Conservation (phyloP, 805 yeast species). For the Yarrowia hollandica region DNA sequence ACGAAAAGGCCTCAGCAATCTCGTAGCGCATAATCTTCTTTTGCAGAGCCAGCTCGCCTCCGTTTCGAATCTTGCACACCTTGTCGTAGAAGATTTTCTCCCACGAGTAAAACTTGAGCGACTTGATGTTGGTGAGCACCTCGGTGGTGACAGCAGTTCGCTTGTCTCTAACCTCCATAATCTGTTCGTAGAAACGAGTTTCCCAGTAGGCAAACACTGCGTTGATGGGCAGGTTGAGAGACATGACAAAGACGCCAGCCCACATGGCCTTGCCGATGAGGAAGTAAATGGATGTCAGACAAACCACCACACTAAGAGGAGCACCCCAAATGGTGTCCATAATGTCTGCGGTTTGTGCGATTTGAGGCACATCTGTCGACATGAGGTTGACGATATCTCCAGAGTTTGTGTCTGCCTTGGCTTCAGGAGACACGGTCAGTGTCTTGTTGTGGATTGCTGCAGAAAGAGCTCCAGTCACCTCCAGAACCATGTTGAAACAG, state of each 20-base stretch:
- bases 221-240: conserved; percentile 77
- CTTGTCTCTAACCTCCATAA: conserved; percentile 87
- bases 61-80: conserved; percentile 79
- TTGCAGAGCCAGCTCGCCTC: conserved; percentile 76
- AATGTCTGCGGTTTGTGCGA: conserved; percentile 78
- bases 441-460: conserved; percentile 72
- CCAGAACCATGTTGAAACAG: conserved; percentile 75
- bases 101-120: conserved; percentile 94
- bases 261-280: conserved; percentile 88
- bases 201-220: conserved; percentile 59
- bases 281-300: conserved; percentile 69
- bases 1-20: conserved; percentile 70
- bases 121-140: conserved; percentile 83
- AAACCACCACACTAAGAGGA: conserved; percentile 80
- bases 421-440: conserved; percentile 62
- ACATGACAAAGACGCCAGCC: conserved; percentile 81
- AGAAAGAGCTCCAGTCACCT: conserved; percentile 55
- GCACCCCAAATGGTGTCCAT: conserved; percentile 88
- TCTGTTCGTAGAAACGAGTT: conserved; percentile 51
- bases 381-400: conserved; percentile 93
- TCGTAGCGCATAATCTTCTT: conserved; percentile 62
- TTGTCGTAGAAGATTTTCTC: conserved; percentile 79
- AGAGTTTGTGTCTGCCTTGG: conserved; percentile 65
- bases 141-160: conserved; percentile 87
- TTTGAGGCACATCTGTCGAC: conserved; percentile 90